Evolutionary conservation across 441 rosid species (phyloP).

Genomic region (Geranium incanum): DNA sequence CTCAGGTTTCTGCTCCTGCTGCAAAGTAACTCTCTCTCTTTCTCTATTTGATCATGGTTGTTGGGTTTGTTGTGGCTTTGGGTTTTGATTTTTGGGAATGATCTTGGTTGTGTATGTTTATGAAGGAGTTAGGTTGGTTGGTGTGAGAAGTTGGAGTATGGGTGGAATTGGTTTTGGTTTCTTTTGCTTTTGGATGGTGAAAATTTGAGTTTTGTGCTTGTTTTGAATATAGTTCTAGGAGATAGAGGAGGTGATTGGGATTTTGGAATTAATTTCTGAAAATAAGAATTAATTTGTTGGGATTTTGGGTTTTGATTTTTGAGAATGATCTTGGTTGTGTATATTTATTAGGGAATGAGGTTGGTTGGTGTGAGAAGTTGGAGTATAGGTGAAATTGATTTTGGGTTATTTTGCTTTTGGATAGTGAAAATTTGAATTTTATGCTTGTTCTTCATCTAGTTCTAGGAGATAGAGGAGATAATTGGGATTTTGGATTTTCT

Average conservation of each 20-base stretch:
- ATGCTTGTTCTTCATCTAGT: neutral
- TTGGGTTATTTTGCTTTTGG: neutral
- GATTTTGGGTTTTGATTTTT: neutral
- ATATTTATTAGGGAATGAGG: neutral
- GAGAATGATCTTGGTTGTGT: neutral
- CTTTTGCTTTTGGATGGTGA: neutral
- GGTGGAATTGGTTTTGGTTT: neutral
- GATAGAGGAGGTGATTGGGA: neutral
- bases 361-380: neutral
- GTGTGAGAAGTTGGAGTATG: neutral
- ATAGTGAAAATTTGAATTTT: neutral
- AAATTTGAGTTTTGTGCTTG: too few species aligned
- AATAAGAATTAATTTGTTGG: neutral
- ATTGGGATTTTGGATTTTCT: neutral
- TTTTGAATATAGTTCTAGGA: too few species aligned
- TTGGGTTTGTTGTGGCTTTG: neutral
- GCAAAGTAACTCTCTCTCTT: constrained; percentile 37
- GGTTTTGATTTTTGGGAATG: neutral
- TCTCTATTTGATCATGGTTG: neutral
- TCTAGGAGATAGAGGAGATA: neutral
- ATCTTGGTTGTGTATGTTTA: neutral
- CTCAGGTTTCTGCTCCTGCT: constrained; percentile 39
- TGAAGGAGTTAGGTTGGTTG: neutral
- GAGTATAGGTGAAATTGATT: neutral
- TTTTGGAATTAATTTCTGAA: neutral